These are phyloP conservation scores for Acmispon strigosus DNA, from an alignment of 306 rosid genomes.

Conservation along the genomic window DNA sequence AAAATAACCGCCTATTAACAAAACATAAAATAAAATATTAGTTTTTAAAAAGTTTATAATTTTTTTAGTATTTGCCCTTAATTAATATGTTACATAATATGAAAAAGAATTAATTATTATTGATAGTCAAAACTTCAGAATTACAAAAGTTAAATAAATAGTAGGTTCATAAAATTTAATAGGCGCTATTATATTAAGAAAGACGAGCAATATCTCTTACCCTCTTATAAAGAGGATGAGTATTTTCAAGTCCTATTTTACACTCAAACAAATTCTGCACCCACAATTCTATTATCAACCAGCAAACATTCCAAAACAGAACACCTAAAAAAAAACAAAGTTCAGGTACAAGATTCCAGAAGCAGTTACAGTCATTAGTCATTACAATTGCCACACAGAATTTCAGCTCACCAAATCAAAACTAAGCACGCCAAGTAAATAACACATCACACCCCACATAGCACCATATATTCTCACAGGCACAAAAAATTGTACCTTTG, in stretches of 20 bases:
- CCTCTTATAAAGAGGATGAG: no score
- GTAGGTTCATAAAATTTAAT: no score
- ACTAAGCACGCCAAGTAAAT: slow-evolving; percentile 59
- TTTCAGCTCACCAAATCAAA: slow-evolving; percentile 63
- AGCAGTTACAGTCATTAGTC: not conserved
- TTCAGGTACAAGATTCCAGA: not conserved
- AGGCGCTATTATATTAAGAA: no score
- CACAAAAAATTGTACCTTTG: not conserved
- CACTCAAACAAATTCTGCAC: not conserved
- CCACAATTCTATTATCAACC: not conserved
- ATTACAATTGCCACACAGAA: not conserved
- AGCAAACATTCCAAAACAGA: not conserved
- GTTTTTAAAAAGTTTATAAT: no score
- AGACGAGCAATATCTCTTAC: no score
- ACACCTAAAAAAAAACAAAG: not conserved
- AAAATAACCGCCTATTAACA: no score
- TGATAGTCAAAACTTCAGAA: no score
- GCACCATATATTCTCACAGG: not conserved
- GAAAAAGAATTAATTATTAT: no score
- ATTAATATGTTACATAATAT: no score
- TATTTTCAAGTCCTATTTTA: not conserved
- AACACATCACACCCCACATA: not conserved
- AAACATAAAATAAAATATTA: no score
- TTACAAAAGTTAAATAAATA: no score
- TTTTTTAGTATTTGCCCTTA: no score